Percentiles rank a stretch among this genome's conserved stretches.
These are phyloP conservation scores for Quercus rubra DNA, from an alignment of 306 rosid genomes.

Conservation along the genomic window DNA sequence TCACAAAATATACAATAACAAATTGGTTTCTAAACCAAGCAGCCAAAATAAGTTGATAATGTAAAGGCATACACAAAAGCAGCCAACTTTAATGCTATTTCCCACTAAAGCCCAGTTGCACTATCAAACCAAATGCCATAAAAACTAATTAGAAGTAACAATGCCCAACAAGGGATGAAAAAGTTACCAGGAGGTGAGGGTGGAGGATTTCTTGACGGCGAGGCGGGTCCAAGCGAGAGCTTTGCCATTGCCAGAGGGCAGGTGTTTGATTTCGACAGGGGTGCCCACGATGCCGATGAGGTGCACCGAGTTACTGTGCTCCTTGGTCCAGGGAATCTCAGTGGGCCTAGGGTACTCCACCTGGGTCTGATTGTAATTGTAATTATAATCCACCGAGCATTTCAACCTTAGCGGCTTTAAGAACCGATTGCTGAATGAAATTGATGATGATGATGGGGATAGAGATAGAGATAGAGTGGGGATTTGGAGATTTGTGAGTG, in stretches of 20 bases:
- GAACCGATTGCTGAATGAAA: background rate
- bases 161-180: background rate
- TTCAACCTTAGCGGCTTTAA: slow-evolving; percentile 17
- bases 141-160: too few relatives aligned
- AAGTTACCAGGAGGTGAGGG: slow-evolving; percentile 59
- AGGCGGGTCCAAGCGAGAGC: slow-evolving; percentile 80
- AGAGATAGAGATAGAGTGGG: slow-evolving; percentile 2
- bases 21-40: background rate
- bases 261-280: slow-evolving; percentile 68
- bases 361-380: slow-evolving; percentile 13
- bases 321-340: slow-evolving; percentile 85
- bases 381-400: slow-evolving; percentile 42
- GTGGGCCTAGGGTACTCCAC: slow-evolving; percentile 56
- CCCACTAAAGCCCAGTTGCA: too few relatives aligned
- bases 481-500: background rate
- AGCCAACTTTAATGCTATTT: background rate
- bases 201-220: slow-evolving; percentile 69
- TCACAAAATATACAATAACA: background rate
- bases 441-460: background rate
- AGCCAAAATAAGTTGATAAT: too few relatives aligned
- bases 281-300: slow-evolving; percentile 74
- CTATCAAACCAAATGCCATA: too few relatives aligned
- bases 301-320: slow-evolving; percentile 67
- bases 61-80: background rate
- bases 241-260: slow-evolving; percentile 82